Evolutionary conservation across 2,329 filamentous ascomycete species (phyloP).

Genomic region (Colletotrichum acutatum): DNA sequence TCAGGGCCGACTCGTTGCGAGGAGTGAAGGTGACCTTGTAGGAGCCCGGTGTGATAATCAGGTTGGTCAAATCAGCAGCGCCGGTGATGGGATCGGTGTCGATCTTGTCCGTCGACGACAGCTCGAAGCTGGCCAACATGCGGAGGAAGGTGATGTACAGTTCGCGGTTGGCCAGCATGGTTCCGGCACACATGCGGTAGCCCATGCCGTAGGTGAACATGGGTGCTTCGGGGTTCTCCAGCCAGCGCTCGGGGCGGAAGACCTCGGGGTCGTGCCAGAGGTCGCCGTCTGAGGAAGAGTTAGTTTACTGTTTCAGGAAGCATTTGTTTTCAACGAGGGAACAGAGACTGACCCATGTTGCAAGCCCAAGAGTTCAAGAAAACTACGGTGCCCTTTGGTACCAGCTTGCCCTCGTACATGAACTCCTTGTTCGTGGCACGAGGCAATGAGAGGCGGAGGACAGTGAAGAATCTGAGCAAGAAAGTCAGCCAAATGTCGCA

Average conservation of each 20-base stretch:
- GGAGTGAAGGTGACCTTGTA: slow-evolving; percentile 21
- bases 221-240: slow-evolving; percentile 52
- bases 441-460: slow-evolving; percentile 74
- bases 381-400: slow-evolving; percentile 63
- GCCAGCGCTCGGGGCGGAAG: slow-evolving; percentile 63
- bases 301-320: background rate
- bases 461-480: slow-evolving; percentile 66
- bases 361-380: slow-evolving; percentile 47
- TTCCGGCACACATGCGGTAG: slow-evolving; percentile 64
- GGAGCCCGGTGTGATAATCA: slow-evolving; percentile 12
- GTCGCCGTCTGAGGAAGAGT: slow-evolving; percentile 54
- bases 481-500: slow-evolving; percentile 42
- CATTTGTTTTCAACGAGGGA: slow-evolving; percentile 65
- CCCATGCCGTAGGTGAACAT: slow-evolving; percentile 66
- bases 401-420: slow-evolving; percentile 37
- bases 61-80: slow-evolving; percentile 22
- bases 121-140: slow-evolving; percentile 60
- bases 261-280: slow-evolving; percentile 74
- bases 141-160: slow-evolving; percentile 64
- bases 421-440: slow-evolving; percentile 53
- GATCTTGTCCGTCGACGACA: slow-evolving; percentile 45
- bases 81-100: slow-evolving; percentile 23
- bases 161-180: slow-evolving; percentile 63
- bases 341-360: slow-evolving; percentile 39
- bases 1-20: slow-evolving; percentile 11